Percentiles rank a stretch among this genome's conserved stretches.
These are phyloP conservation scores for Polyplosphaeria fusca DNA, from an alignment of 495 filamentous ascomycete genomes.

Conservation along the genomic window DNA sequence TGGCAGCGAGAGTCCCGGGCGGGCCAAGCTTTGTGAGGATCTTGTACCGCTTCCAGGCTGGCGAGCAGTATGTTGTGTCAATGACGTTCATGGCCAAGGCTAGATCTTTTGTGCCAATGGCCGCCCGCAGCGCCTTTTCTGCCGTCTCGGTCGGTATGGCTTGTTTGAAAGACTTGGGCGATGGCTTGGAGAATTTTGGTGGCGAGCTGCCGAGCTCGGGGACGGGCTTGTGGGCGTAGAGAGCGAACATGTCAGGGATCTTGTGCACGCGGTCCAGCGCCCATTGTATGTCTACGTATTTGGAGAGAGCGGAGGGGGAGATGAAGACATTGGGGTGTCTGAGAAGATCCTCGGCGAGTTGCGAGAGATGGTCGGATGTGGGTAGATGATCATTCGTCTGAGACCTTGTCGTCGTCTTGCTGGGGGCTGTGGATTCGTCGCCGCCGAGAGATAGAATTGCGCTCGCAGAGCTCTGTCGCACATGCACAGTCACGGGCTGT, in stretches of 20 bases:
- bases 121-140: slow-evolving; percentile 67
- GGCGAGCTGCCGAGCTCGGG: slow-evolving; percentile 59
- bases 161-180: slow-evolving; percentile 64
- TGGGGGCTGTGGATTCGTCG: slow-evolving; percentile 1
- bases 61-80: slow-evolving; percentile 68
- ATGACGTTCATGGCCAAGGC: slow-evolving; percentile 74
- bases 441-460: slow-evolving; percentile 39
- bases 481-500: background rate
- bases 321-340: slow-evolving; percentile 79
- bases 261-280: slow-evolving; percentile 66
- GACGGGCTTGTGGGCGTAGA: slow-evolving; percentile 81
- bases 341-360: slow-evolving; percentile 61
- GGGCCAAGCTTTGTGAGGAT: slow-evolving; percentile 51
- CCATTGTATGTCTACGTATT: slow-evolving; percentile 69
- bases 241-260: slow-evolving; percentile 72
- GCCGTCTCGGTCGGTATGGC: slow-evolving; percentile 67
- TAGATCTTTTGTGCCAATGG: slow-evolving; percentile 73
- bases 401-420: background rate
- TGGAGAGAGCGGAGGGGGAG: slow-evolving; percentile 61
- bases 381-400: slow-evolving; percentile 5
- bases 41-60: slow-evolving; percentile 69
- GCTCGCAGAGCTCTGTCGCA: slow-evolving; percentile 35
- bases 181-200: slow-evolving; percentile 57
- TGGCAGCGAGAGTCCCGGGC: slow-evolving; percentile 52
- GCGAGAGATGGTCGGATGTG: slow-evolving; percentile 45